Conservation (phyloP, 164 flowering plant genomes). For the Nelumbo lutea region DNA sequence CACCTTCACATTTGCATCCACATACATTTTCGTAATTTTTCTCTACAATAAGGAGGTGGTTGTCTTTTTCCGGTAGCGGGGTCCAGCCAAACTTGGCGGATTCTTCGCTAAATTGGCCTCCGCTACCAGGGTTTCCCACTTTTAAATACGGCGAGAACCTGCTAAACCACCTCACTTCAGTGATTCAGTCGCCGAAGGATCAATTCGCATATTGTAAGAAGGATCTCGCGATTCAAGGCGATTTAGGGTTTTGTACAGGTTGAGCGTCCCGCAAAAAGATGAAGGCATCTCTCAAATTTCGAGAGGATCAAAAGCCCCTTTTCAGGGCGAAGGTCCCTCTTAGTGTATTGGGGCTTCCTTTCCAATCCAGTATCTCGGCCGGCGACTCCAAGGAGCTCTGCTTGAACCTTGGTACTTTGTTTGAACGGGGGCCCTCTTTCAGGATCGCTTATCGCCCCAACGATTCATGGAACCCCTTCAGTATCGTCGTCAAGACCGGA, state of each 20-base stretch:
- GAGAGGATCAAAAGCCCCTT: constrained; percentile 71
- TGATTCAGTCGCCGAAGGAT: no score
- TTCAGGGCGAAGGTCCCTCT: constrained; percentile 64
- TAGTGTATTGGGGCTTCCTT: constrained; percentile 55
- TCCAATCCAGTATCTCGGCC: constrained; percentile 56
- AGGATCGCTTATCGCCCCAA: constrained; percentile 62
- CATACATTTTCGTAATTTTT: background rate
- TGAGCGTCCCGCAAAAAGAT: constrained; percentile 18
- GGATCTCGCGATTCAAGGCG: no score
- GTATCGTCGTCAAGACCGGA: constrained; percentile 57
- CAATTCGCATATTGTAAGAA: no score
- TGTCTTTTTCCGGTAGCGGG: background rate
- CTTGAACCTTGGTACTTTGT: constrained; percentile 50
- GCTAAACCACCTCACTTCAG: background rate
- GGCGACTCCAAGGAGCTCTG: constrained; percentile 63
- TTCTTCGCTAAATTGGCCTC: constrained; percentile 1
- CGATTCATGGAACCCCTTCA: constrained; percentile 60
- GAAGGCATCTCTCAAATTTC: constrained; percentile 72
- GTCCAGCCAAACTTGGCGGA: constrained; percentile 17
- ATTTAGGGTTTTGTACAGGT: background rate
- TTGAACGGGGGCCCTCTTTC: constrained; percentile 64
- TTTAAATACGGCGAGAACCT: no score
- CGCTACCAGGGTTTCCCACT: background rate
- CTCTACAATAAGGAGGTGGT: background rate
- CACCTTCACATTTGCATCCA: background rate